phyloP scores from a whole-genome alignment of 2,329 filamentous ascomycete genomes.

The Fusarium sp. region DNA sequence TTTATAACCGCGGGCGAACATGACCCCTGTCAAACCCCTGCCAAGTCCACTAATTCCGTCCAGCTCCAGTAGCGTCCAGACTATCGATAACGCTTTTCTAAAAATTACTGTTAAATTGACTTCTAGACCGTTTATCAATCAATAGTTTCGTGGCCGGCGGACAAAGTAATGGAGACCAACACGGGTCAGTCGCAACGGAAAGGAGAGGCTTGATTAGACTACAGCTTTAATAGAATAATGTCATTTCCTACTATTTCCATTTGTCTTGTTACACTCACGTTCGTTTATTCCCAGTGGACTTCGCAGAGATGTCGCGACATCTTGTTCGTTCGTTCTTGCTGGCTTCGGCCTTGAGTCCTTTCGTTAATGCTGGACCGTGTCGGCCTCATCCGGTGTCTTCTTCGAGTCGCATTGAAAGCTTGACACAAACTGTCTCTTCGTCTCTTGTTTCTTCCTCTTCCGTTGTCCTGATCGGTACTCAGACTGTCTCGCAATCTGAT shows the following conservation, averaged over 20 bases:
- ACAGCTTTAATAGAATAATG: background rate
- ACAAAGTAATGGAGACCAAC: background rate
- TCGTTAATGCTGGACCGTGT: background rate
- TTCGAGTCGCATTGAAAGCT: background rate
- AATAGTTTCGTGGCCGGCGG: background rate
- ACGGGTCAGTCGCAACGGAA: background rate
- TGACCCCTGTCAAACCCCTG: background rate
- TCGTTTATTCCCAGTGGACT: background rate
- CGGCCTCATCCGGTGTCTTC: background rate
- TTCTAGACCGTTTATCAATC: background rate
- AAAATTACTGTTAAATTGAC: background rate
- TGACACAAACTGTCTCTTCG: background rate
- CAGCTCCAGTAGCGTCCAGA: background rate
- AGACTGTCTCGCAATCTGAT: background rate
- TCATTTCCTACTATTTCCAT: background rate
- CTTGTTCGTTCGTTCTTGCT: background rate
- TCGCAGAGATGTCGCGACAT: background rate
- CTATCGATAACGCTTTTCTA: background rate
- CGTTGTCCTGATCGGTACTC: background rate
- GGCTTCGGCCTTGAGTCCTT: background rate
- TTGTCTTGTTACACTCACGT: background rate
- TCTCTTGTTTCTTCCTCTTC: background rate
- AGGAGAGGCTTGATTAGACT: background rate
- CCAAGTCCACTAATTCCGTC: background rate
- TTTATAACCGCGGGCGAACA: accelerated